Base-by-base conservation (phyloP, 2,329 filamentous ascomycete species). In the Fusarium albosuccineum region DNA sequence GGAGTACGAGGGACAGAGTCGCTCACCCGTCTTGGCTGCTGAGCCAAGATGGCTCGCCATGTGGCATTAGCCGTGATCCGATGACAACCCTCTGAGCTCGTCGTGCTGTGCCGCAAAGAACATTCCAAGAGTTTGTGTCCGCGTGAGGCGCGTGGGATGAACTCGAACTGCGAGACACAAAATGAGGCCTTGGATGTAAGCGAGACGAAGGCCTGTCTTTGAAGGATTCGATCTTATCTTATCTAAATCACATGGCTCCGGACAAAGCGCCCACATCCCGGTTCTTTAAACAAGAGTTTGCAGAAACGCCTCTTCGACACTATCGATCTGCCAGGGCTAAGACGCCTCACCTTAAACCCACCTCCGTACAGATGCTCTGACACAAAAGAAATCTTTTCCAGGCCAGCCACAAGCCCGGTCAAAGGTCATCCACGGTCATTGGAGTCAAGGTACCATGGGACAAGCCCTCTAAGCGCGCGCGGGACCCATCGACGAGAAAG, bases 311-410 rank as follows among this genome's bases (percentile, higher is more conserved):
- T 30, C 36, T 26, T 30, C 34, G 8, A 22, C 39, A 17, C 26
- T 33, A 22, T n/a, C 42, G 51, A 39, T 22, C 34, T 22, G 42
- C 37, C 52, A 68, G 44, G 44, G 53, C 61, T 54, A 50, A 59
- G 46, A 45, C 29, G 57, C 36, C 53, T 64, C 42, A 54, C 39
- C 39, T 41, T 44, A 44, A 66, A 52, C 13, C 30, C 50, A 56
- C 33, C 30, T 30, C 9, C 26, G 44, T 30, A 46, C 14, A 16
- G 3, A 22, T 22, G 5, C 22, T 22, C 22, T 33, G 30, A 26
- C 36, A 26, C 4, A 4, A 13, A 37, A n/a, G 9, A 53, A 53
- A 54, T 42, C 30, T 36, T 26, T 60, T 39, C 26, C 42, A 50
- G 33, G 26, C 33, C 17, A n/a, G 48, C 30, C 10, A 10, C 17